A percentile compares a stretch with the other conserved stretches of the same genome.
phyloP scores from a whole-genome alignment of 78 protist genomes.

The Emiliania huxleyi region DNA sequence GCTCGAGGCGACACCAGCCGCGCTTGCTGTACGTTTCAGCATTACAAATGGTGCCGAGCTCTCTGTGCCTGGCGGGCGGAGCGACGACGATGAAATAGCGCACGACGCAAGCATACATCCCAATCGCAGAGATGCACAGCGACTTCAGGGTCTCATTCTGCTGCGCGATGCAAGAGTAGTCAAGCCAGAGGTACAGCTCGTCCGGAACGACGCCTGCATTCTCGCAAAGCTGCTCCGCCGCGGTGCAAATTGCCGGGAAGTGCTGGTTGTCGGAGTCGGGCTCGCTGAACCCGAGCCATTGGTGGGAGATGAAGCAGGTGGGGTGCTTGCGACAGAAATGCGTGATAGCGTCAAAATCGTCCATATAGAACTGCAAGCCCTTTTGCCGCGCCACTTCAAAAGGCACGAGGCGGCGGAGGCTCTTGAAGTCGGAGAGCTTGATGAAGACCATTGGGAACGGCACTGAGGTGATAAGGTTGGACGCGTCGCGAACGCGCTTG shows the following conservation, averaged over 20 bases:
- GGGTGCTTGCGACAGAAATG: too few relatives aligned
- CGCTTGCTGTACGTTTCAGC: neutral
- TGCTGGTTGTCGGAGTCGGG: neutral
- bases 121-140: neutral
- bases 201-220: neutral
- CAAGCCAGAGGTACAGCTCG: neutral
- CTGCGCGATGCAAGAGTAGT: neutral
- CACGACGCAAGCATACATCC: neutral
- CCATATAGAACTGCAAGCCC: too few relatives aligned
- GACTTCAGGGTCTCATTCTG: neutral
- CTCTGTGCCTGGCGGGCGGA: neutral
- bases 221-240: neutral
- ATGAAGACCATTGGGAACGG: too few relatives aligned
- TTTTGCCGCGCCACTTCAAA: too few relatives aligned
- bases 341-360: too few relatives aligned
- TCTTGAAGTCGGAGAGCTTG: too few relatives aligned
- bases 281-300: neutral
- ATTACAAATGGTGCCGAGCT: neutral
- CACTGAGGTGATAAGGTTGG: too few relatives aligned
- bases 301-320: neutral
- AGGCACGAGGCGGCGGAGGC: too few relatives aligned
- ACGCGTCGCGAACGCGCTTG: too few relatives aligned
- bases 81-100: neutral
- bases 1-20: slow-evolving; percentile 8
- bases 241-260: neutral